phyloP scores from a whole-genome alignment of 208 protist species.

The Trypanosoma theileri region DNA sequence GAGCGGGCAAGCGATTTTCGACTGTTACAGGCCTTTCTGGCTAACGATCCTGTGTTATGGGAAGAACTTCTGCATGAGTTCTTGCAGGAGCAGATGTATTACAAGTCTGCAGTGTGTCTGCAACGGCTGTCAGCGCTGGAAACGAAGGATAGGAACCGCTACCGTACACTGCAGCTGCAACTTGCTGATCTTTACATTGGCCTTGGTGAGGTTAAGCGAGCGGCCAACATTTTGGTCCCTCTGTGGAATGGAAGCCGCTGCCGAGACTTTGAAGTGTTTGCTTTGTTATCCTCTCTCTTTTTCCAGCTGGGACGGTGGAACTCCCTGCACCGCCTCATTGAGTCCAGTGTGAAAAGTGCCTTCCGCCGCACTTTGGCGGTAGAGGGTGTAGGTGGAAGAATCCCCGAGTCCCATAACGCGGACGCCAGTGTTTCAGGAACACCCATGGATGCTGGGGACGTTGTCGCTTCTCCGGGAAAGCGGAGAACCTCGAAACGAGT shows the following conservation, averaged over 20 bases:
- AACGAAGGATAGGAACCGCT: conserved; percentile 43
- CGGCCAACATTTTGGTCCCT: conserved; percentile 60
- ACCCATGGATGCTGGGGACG: conserved; percentile 9
- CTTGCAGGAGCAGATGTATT: conserved; percentile 76
- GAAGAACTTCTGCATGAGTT: conserved; percentile 87
- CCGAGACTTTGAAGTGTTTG: conserved; percentile 88
- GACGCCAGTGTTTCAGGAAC: neutral
- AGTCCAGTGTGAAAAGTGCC: conserved; percentile 72
- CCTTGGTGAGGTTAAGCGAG: conserved; percentile 75
- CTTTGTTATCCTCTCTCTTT: conserved; percentile 80
- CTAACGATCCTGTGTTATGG: conserved; percentile 75
- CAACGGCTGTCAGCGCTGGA: conserved; percentile 78
- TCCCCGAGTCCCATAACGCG: too few species aligned
- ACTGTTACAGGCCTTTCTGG: conserved; percentile 85
- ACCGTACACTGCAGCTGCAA: conserved; percentile 82
- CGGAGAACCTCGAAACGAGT: conserved; percentile 55
- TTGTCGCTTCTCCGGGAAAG: neutral
- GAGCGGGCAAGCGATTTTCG: conserved; percentile 86
- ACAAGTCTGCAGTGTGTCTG: conserved; percentile 86
- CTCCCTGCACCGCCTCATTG: conserved; percentile 77
- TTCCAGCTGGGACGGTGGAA: conserved; percentile 88
- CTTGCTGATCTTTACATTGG: conserved; percentile 84
- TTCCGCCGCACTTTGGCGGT: conserved; percentile 35
- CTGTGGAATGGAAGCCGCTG: conserved; percentile 80
- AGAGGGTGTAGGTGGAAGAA: neutral